Base-by-base conservation (phyloP, 768 basidiomycete genomes). In the Asterophora lycoperdoides region DNA sequence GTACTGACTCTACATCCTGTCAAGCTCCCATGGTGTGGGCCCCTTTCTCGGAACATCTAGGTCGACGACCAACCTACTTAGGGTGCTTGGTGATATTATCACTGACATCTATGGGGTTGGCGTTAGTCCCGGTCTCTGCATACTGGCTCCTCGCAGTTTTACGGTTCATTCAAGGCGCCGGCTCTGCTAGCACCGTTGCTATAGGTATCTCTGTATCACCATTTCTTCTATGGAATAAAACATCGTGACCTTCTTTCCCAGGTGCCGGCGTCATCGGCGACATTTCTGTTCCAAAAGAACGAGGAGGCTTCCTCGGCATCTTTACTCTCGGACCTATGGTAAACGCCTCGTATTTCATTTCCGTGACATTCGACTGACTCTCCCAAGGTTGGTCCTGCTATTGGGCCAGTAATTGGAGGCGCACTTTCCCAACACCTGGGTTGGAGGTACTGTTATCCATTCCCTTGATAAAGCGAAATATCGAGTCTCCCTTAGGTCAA, bases 111-210 rank as follows among this genome's bases (percentile, higher is more conserved):
- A 69, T 91, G 67, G 77, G 77, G 11, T 61, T 79, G 14, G 78
- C 77, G 0, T 63, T 76, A 7, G 69, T 73, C 17, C 76, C 77
- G 1, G 72, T 72, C 2, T 69, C 69, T 4, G 84, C 75, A 3
- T 93, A 87, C 61, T 92, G 87, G 88, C 67, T 89, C 5, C 69
- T 93, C 9, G 75, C 93, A 70, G 56, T 93, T 13, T 73, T 93
- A n/a, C 78, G 91, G 18, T 88, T 85, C 51, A 32, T 92, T 2
- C 90, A 93, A 69, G 83, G 86, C 1, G 75, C 82, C 2, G 89
- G 90, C 1, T 88, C 84, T 2, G 86, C 89, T 0, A 87, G 87
- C 48, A 88, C 86, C 0, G 74, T 89, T 52, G 87, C 87, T 0
- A 69, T 91, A 17, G 86, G 87, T 78, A 60, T 36, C 61, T 58